Conservation (phyloP, 2,329 filamentous ascomycete genomes). For the Rhexocercosporidium sp. region DNA sequence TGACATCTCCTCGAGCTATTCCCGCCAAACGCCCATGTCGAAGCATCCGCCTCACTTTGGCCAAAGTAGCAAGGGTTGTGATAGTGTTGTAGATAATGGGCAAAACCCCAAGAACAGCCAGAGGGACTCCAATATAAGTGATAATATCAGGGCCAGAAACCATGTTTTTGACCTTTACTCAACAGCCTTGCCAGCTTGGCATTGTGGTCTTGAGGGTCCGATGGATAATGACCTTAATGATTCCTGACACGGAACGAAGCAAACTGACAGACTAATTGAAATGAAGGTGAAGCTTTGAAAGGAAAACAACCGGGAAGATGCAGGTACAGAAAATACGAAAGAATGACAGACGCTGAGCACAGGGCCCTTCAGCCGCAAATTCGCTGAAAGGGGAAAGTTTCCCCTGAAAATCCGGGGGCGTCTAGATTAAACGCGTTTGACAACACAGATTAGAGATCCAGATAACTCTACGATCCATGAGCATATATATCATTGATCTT, state of each 20-base stretch:
- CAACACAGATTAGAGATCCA: background rate
- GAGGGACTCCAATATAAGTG: constrained; percentile 61
- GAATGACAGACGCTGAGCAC: background rate
- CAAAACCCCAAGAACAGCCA: constrained; percentile 63
- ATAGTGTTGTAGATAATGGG: constrained; percentile 71
- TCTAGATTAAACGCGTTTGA: background rate
- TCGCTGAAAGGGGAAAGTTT: background rate
- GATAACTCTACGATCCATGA: background rate
- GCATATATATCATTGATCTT: background rate
- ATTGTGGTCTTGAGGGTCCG: background rate
- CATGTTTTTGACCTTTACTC: constrained; percentile 13
- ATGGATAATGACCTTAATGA: background rate
- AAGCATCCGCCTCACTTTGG: constrained; percentile 64
- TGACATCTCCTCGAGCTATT: constrained; percentile 65
- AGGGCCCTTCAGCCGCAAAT: constrained; percentile 8
- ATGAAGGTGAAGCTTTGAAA: background rate
- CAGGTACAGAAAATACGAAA: background rate
- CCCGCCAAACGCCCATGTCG: constrained; percentile 61
- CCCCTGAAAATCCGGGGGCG: background rate
- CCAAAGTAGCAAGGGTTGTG: constrained; percentile 62
- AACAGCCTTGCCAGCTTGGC: constrained; percentile 4
- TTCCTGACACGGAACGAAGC: background rate
- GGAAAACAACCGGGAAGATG: background rate
- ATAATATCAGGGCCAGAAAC: constrained; percentile 50
- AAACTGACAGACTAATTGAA: background rate